Evolutionary conservation across 345 rosid genomes (phyloP), one percentile per base, ranked within the genome.

Genomic region (Luvunga scandens): DNA sequence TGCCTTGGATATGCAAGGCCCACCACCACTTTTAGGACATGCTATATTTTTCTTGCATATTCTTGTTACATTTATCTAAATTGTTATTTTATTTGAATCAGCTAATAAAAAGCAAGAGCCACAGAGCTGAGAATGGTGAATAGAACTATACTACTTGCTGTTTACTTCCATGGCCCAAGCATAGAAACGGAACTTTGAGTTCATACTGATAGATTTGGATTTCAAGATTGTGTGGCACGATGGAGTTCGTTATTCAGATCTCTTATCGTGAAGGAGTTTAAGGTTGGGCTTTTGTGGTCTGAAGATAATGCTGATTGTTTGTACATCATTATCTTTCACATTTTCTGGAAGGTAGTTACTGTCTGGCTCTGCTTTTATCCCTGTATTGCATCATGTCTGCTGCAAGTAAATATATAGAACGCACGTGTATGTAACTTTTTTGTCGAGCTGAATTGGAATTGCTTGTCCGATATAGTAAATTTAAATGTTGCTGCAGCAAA

Each of bases 41-140:
- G n/a, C 72, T 75, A 14, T 66, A 59, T 75, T 53, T 66, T 56
- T 31, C 31, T 72, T 81, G 71, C 76, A 13, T 18, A 53, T 72
- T 30, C 72, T 64, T 79, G 69, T 45, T 45, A 12, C 75, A 30
- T 71, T 73, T 72, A 66, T 75, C 59, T 84, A 81, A 79, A 78
- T 63, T 59, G 33, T 55, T 30, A 72, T 81, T 69, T 84, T 77
- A 63, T 83, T 78, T 83, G 84, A 83, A 79, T 75, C 90, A 91
- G 95, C 83, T 90, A 76, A 82, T 82, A 61, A 87, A 83, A 86
- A 87, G 72, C 19, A 86, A 86, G 85, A 75, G 79, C 73, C 80
- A 79, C 48, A 55, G 77, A 61, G 80, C 71, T 80, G 76, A 38
- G 81, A 82, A 74, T 70, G 79, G 84, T 79, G 89, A 85, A 83